A percentile compares a stretch with the other conserved stretches of the same genome.
phyloP scores from a whole-genome alignment of 108 stramenopile genomes.

The Fragilariopsis cylindrus region DNA sequence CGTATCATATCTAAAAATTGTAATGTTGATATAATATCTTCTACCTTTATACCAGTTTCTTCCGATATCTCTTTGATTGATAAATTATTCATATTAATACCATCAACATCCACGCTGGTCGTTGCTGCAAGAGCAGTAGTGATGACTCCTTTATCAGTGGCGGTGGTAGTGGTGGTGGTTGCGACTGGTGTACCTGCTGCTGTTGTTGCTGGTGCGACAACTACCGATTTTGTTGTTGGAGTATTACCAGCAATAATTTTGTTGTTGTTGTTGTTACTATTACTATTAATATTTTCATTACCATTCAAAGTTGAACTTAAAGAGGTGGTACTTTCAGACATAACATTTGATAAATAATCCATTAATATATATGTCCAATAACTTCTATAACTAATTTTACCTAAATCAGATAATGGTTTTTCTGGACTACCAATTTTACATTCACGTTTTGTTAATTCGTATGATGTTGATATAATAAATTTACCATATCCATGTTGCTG shows the following conservation, averaged over 20 bases:
- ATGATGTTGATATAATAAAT: conserved; percentile 95
- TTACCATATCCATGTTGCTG: conserved; percentile 98
- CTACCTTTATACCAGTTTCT: conserved; percentile 91
- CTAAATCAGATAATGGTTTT: conserved; percentile 96
- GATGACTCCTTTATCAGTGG: no score
- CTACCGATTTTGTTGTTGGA: no score
- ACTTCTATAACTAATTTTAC: conserved; percentile 92
- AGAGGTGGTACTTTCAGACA: neutral
- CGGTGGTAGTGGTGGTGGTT: no score
- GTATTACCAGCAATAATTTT: no score
- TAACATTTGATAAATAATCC: conserved; percentile 7
- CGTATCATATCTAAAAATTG: conserved; percentile 94
- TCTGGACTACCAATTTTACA: conserved; percentile 94
- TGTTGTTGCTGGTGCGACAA: neutral
- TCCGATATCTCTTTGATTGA: conserved; percentile 85
- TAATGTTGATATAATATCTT: conserved; percentile 97
- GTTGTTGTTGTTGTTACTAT: neutral
- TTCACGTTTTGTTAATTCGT: conserved; percentile 91
- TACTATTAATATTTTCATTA: neutral
- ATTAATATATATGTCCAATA: conserved; percentile 91
- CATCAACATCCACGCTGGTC: neutral
- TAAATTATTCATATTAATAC: conserved; percentile 48
- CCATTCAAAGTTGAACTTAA: neutral
- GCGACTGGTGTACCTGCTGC: neutral
- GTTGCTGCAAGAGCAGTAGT: conserved; percentile 4